Conservation (phyloP, 768 basidiomycete species). For the Erythrobasidium yunnanense region DNA sequence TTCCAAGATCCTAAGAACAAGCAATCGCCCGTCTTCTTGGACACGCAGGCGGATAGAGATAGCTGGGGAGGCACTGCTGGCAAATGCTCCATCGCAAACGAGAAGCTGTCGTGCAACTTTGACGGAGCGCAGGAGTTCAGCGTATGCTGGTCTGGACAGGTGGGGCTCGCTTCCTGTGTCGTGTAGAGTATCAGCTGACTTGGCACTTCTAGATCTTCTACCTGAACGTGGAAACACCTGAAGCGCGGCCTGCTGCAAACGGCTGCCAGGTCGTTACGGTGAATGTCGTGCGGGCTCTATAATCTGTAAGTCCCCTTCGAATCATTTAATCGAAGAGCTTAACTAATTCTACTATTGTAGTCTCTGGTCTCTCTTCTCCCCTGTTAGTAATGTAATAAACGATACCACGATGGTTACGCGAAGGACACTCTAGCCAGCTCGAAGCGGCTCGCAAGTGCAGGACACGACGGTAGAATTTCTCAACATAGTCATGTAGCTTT, state of each 20-base stretch:
- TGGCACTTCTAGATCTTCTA: neutral
- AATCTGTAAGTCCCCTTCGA: too few relatives aligned
- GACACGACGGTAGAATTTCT: too few relatives aligned
- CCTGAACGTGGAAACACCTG: neutral
- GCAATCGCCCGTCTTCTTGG: conserved; percentile 7
- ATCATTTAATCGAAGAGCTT: too few relatives aligned
- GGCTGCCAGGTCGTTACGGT: neutral
- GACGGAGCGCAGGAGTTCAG: neutral
- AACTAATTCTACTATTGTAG: too few relatives aligned
- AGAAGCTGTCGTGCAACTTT: conserved; percentile 4
- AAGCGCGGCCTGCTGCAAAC: neutral
- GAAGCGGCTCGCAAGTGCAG: too few relatives aligned
- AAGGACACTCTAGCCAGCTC: too few relatives aligned
- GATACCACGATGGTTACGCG: too few relatives aligned
- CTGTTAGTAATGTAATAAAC: too few relatives aligned
- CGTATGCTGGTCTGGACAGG: neutral
- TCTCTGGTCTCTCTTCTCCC: too few relatives aligned
- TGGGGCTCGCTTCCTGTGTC: neutral
- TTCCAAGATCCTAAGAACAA: neutral
- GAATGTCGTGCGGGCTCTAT: neutral
- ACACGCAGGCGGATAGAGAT: neutral
- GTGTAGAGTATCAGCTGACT: neutral
- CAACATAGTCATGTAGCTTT: too few relatives aligned
- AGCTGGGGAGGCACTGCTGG: neutral
- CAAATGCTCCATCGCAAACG: neutral